Base-by-base conservation (phyloP, 2,329 filamentous ascomycete genomes). In the Simplicillium sp. region DNA sequence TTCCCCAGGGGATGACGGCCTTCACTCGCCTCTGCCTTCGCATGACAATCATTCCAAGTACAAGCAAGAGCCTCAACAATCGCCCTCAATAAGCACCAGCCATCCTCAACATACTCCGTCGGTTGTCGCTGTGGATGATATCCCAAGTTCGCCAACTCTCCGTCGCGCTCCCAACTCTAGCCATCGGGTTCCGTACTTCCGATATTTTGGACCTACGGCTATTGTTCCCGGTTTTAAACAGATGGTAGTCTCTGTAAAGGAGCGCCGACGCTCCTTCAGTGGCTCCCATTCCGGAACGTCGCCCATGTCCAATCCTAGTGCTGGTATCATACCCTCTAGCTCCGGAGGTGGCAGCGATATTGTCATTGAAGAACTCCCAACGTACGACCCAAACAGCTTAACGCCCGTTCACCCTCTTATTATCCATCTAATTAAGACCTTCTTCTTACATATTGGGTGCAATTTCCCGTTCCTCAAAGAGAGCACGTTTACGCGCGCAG, bases 161-260 rank as follows among this genome's bases (percentile, higher is more conserved):
- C 65, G 74, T 46, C 67, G 74, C 50, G 15, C 25, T 9, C 35
- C 40, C 18, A 59, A 66, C 25, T 69, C 74, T 56, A 68, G 75
- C 45, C 68, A 83, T 53, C 75, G 82, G 40, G 85, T 94, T 47
- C 87, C 87, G 0, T 95, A 92, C 57, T 94, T 94, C 53, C 73
- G 88, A 45, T 94, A 92, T 60, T 92, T 94, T 56, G 88, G 87
- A 0, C 86, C 87, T 0, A 94, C 88, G 1, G 88, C 87, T 46
- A 94, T 94, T 54, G 86, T 92, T 39, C 87, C 87, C 2, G 87
- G 87, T 16, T 94, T 88, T 65, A 94, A 94, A 61, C 87, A 94
- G 59, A 94, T 94, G 86, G 85, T 94, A 18, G 81, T 84, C 44
- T 81, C 83, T 40, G 77, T 89, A 25, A 74, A 81, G 44, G 80